Evolutionary conservation across 1,284 basidiomycete species (phyloP).

Genomic region (Austroboletus novae-zelandiae): DNA sequence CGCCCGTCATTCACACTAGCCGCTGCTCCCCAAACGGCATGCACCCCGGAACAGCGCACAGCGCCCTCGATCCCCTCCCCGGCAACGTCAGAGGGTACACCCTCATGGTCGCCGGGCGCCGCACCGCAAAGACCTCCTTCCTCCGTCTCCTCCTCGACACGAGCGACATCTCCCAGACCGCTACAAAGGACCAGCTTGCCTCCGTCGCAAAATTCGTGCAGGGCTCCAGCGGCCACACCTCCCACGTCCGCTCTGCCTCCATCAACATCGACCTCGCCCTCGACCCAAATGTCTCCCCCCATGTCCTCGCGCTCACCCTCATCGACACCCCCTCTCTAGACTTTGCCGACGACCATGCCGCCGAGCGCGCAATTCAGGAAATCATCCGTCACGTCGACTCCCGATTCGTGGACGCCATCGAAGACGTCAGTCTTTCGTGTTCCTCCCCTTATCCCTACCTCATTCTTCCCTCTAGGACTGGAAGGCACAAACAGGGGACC

Average conservation of each 20-base stretch:
- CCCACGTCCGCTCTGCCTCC: slow-evolving; percentile 62
- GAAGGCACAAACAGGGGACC: slow-evolving; percentile 63
- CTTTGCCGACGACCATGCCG: slow-evolving; percentile 55
- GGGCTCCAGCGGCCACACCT: slow-evolving; percentile 62
- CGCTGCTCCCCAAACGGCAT: slow-evolving; percentile 25
- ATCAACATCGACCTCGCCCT: slow-evolving; percentile 62
- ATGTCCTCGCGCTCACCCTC: slow-evolving; percentile 61
- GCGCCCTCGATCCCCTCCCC: slow-evolving; percentile 23
- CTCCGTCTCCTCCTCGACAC: slow-evolving; percentile 77
- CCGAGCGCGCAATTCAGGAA: slow-evolving; percentile 59
- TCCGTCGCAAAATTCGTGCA: slow-evolving; percentile 77
- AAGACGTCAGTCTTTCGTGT: slow-evolving; percentile 56
- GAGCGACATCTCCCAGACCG: slow-evolving; percentile 53
- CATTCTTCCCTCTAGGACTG: slow-evolving; percentile 48
- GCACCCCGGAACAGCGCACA: slow-evolving; percentile 27
- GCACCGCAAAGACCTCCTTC: slow-evolving; percentile 79
- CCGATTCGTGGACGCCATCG: slow-evolving; percentile 62
- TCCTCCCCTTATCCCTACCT: slow-evolving; percentile 8
- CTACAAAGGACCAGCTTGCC: slow-evolving; percentile 66
- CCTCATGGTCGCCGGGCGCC: slow-evolving; percentile 71
- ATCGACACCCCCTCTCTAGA: slow-evolving; percentile 78
- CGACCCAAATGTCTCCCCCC: slow-evolving; percentile 42
- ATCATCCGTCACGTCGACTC: slow-evolving; percentile 65
- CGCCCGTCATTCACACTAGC: slow-evolving; percentile 17
- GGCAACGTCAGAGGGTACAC: slow-evolving; percentile 46